These are phyloP conservation scores for Rubia tinctorum DNA, from an alignment of 305 asterid species.

Conservation along the genomic window DNA sequence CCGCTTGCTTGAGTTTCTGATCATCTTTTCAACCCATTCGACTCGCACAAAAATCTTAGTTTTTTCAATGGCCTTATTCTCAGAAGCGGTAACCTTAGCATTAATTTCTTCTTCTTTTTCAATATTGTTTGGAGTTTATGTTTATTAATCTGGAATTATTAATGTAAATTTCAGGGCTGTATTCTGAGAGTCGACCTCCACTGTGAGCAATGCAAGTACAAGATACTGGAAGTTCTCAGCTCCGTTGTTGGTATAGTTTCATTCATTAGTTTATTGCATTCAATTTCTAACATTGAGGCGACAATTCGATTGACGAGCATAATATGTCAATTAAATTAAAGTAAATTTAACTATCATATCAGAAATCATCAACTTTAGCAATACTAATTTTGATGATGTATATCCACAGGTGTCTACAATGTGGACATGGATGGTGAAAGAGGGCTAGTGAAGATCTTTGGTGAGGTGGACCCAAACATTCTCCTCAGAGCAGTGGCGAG, in stretches of 20 bases:
- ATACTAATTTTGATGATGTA: neutral
- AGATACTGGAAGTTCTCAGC: neutral
- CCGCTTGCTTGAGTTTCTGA: neutral
- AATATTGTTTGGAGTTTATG: neutral
- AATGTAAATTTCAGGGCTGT: neutral
- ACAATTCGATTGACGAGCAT: too few species aligned
- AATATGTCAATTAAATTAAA: too few species aligned
- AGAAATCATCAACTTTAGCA: neutral
- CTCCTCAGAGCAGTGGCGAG: neutral
- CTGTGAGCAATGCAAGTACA: neutral
- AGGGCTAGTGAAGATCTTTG: neutral
- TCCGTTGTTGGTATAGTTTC: neutral
- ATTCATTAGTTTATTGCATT: neutral
- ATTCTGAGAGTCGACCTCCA: neutral
- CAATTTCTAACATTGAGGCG: neutral
- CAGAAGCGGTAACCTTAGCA: neutral
- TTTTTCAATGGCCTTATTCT: neutral
- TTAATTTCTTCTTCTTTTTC: neutral
- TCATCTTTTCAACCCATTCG: neutral
- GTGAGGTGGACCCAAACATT: neutral
- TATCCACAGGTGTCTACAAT: neutral
- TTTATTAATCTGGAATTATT: neutral
- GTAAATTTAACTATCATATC: neutral
- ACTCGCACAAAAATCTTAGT: neutral
- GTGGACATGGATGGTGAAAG: neutral